Conservation (phyloP, 2,329 filamentous ascomycete genomes). For the Aaosphaeria arxii region DNA sequence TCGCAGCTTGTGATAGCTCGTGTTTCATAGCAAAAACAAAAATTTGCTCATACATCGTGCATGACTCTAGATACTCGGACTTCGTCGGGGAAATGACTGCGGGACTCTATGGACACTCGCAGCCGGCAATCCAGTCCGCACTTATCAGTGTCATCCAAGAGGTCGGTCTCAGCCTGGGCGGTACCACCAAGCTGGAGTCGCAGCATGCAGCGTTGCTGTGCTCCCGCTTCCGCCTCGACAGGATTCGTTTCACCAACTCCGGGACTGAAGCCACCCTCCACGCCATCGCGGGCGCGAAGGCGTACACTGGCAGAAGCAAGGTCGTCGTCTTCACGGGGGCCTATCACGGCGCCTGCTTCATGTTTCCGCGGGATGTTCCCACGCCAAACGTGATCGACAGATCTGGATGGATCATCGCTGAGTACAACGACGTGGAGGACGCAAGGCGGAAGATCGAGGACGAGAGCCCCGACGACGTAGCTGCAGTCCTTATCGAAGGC, state of each 20-base stretch:
- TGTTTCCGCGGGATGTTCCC: constrained; percentile 38
- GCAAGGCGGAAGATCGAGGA: constrained; percentile 44
- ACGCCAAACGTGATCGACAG: constrained; percentile 49
- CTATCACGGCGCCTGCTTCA: constrained; percentile 57
- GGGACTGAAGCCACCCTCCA: constrained; percentile 28
- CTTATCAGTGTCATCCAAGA: constrained; percentile 18
- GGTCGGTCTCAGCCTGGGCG: constrained; percentile 34
- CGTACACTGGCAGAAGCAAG: constrained; percentile 41
- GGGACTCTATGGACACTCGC: constrained; percentile 26
- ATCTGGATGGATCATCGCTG: constrained; percentile 58
- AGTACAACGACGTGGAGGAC: constrained; percentile 58
- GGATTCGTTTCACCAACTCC: constrained; percentile 25
- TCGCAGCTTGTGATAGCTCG: too few relatives aligned
- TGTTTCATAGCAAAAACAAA: neutral
- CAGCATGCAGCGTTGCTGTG: constrained; percentile 19
- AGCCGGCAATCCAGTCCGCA: constrained; percentile 18
- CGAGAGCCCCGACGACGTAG: constrained; percentile 42
- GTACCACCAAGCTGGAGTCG: constrained; percentile 17
- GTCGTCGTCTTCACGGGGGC: constrained; percentile 49
- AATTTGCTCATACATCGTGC: neutral
- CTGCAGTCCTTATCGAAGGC: constrained; percentile 63
- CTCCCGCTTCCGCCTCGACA: constrained; percentile 17
- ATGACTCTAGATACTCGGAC: constrained; percentile 18
- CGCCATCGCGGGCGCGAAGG: constrained; percentile 41
- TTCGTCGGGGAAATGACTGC: constrained; percentile 27